A percentile compares a stretch with the other conserved stretches of the same genome.
Conservation (phyloP, 352 stramenopile genomes). For the Globisporangium emineosum region DNA sequence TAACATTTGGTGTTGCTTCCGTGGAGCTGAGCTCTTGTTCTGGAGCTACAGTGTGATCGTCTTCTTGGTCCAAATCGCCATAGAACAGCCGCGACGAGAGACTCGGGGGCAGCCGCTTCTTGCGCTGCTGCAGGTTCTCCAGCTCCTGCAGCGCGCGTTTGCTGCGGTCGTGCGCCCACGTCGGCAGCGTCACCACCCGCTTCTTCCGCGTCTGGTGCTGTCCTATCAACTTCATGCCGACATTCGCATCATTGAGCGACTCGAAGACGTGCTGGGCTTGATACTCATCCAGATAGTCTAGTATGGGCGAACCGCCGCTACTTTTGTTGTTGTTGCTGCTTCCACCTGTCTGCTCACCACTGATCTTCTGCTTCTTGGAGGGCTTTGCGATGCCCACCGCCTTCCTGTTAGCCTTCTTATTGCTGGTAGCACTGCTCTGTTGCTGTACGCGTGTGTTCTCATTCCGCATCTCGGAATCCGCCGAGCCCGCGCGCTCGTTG, state of each 20-base stretch:
- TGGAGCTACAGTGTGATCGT: background rate
- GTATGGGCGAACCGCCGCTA: background rate
- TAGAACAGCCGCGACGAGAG: background rate
- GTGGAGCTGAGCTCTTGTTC: background rate
- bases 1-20: background rate
- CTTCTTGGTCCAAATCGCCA: background rate
- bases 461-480: background rate
- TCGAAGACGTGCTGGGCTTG: constrained; percentile 5
- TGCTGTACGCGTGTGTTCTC: constrained; percentile 6
- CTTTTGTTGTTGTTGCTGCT: background rate
- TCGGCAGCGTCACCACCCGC: constrained; percentile 31
- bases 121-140: constrained; percentile 27
- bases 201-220: constrained; percentile 17
- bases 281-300: constrained; percentile 13
- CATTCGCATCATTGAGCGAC: constrained; percentile 4
- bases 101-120: constrained; percentile 12
- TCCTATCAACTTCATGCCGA: background rate
- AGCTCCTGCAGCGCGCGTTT: constrained; percentile 67
- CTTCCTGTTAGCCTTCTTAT: background rate
- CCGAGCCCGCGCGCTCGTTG: background rate
- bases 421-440: background rate
- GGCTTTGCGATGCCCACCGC: background rate
- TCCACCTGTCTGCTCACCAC: background rate
- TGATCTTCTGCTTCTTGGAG: constrained; percentile 1
- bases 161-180: constrained; percentile 64